Base-by-base conservation (phyloP, 1,139 yeast species). In the Arxiozyma slooffiae region DNA sequence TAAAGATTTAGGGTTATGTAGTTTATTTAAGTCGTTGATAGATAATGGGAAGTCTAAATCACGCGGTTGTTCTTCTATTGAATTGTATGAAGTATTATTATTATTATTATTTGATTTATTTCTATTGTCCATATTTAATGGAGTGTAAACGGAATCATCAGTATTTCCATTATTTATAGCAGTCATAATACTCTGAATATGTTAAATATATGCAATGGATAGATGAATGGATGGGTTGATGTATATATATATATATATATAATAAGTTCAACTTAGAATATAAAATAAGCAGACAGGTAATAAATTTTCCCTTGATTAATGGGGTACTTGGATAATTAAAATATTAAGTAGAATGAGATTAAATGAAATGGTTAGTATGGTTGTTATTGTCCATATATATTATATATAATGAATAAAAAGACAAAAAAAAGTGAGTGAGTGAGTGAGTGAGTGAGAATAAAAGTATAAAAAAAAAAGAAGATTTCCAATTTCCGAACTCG, bases 1-100 rank as follows among this genome's bases (percentile, higher is more conserved):
- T 20, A 69, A 52, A 0, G 71, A 67, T 53, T 69, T 69, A 2
- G 72, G 72, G 49, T 67, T 70, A 50, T 69, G 70, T 7, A 67
- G 49, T n/a, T 53, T 57, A 2, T 58, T 51, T 21, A 67, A 54
- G 38, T 64, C 60, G 1, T 50, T 50, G 11, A 50, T 45, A 8
- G 50, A 38, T n/a, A 53, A 24, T 21, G 38, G 9, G 30, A 46
- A 46, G 16, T 41, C 44, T 26, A 41, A 11, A 41, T 41, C 37
- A 26, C 26, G 44, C 17, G 44, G 44, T 18, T 26, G 23, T 24
- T 23, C 17, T 1, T 24, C 44, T 17, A 41, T 41, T 26, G 44
- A 41, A 41, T 26, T 41, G 9, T 41, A 41, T n/a, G 44, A 41
- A 26, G 20, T 14, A n/a, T 24, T 17, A 17, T 41, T 41, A 21